phyloP scores from a whole-genome alignment of 2,329 filamentous ascomycete species.

The Helicocarpus griseus region DNA sequence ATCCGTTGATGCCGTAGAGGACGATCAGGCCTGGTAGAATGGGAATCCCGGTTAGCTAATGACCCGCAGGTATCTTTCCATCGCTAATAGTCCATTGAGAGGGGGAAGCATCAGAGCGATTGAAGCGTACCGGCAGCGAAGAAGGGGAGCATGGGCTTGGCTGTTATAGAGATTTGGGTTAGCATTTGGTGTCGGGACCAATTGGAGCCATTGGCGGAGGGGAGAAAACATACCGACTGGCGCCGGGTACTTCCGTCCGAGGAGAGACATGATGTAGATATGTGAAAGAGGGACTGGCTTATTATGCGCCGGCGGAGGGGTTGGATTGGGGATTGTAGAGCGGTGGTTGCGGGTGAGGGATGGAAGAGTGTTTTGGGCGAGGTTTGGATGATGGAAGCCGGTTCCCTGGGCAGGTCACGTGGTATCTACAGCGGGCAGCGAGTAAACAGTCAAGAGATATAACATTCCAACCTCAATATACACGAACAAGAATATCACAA shows the following conservation, averaged over 20 bases:
- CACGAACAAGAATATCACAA: too few species aligned
- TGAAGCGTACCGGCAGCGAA: constrained; percentile 75
- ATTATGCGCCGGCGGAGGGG: constrained; percentile 4
- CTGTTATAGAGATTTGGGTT: constrained; percentile 41
- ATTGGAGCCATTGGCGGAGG: constrained; percentile 13
- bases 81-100: neutral
- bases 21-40: constrained; percentile 56
- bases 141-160: constrained; percentile 86
- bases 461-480: too few species aligned
- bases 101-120: neutral
- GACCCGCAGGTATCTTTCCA: neutral
- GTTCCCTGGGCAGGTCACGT: neutral
- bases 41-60: neutral
- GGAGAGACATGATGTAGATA: constrained; percentile 58
- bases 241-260: constrained; percentile 76
- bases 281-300: constrained; percentile 3
- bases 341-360: neutral
- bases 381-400: neutral
- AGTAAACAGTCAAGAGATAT: neutral
- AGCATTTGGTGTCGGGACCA: constrained; percentile 17
- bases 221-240: constrained; percentile 57
- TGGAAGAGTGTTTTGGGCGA: neutral
- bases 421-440: too few species aligned
- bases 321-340: neutral
- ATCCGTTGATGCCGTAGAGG: constrained; percentile 82